These are phyloP conservation scores for Martiniozyma asiatica DNA, from an alignment of 1,139 yeast genomes.

Conservation along the genomic window DNA sequence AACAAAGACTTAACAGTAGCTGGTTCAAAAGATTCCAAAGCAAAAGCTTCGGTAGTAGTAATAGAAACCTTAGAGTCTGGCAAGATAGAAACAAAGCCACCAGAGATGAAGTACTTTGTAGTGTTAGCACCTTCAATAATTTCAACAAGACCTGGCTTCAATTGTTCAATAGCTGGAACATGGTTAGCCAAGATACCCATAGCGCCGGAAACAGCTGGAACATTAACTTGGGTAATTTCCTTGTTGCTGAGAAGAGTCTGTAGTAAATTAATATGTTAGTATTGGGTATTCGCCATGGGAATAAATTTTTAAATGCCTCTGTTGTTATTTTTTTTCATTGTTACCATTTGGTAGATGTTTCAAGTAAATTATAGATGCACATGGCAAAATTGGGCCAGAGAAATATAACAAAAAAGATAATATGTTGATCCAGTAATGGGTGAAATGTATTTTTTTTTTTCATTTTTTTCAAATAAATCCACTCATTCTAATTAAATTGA, in stretches of 20 bases:
- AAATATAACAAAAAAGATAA: too few relatives aligned
- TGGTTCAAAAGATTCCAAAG: slow-evolving; percentile 78
- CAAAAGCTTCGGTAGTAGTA: slow-evolving; percentile 93
- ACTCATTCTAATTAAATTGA: too few relatives aligned
- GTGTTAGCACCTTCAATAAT: slow-evolving; percentile 71
- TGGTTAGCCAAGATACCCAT: slow-evolving; percentile 97
- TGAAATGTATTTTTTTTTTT: too few relatives aligned
- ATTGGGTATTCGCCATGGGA: too few relatives aligned
- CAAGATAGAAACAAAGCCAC: slow-evolving; percentile 95
- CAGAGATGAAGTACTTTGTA: slow-evolving; percentile 80
- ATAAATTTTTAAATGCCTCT: too few relatives aligned
- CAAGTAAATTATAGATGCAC: too few relatives aligned
- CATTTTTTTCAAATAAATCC: too few relatives aligned
- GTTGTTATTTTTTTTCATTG: too few relatives aligned
- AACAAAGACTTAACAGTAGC: slow-evolving; percentile 71
- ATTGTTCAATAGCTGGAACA: slow-evolving; percentile 96
- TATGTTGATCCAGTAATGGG: too few relatives aligned
- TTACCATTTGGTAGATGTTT: too few relatives aligned
- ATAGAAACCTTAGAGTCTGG: slow-evolving; percentile 88
- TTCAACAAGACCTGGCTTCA: slow-evolving; percentile 92
- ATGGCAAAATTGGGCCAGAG: too few relatives aligned
- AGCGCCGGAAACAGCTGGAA: slow-evolving; percentile 94
- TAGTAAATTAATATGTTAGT: slow-evolving; percentile 7
- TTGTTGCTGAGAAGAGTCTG: slow-evolving; percentile 30
- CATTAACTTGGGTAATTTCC: slow-evolving; percentile 75